Conservation (phyloP, 176 grass and related monocot species). For the Lolium multiflorum region DNA sequence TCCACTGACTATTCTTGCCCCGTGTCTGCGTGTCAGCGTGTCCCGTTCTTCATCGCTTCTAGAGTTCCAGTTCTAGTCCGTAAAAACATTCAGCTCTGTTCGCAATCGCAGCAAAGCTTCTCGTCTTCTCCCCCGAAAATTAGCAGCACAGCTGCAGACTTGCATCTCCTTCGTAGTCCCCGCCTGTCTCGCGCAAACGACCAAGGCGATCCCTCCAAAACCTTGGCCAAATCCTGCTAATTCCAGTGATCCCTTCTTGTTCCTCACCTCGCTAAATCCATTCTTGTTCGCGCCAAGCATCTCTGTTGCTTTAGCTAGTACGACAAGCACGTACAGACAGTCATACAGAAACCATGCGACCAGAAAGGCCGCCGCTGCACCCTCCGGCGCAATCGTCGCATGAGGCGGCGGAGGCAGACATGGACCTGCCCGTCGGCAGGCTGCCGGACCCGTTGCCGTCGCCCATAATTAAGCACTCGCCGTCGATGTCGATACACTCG, state of each 20-base stretch:
- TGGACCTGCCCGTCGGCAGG: slow-evolving; percentile 33
- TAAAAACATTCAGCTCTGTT: neutral
- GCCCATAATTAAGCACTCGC: slow-evolving; percentile 58
- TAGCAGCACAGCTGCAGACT: neutral
- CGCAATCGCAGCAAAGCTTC: neutral
- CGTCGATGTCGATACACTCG: neutral
- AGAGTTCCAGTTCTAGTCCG: neutral
- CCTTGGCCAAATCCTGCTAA: slow-evolving; percentile 3
- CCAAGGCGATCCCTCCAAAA: slow-evolving; percentile 36
- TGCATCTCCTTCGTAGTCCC: slow-evolving; percentile 39
- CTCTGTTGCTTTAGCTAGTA: neutral
- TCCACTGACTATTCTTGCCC: slow-evolving; percentile 12
- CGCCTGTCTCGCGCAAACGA: slow-evolving; percentile 37
- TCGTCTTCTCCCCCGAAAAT: neutral
- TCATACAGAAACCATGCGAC: slow-evolving; percentile 37
- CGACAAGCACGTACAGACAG: neutral
- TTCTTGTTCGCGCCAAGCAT: neutral
- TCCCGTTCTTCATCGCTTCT: neutral
- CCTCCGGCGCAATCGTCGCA: slow-evolving; percentile 1
- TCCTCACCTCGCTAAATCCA: slow-evolving; percentile 27
- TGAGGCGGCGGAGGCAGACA: slow-evolving; percentile 10
- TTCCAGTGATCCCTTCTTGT: slow-evolving; percentile 45
- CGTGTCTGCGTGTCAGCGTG: neutral
- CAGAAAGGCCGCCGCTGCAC: slow-evolving; percentile 22
- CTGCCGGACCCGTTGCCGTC: slow-evolving; percentile 59